Evolutionary conservation across 148 eudicot genomes (phyloP), one percentile per base, ranked within the genome.

Genomic region (Amaranthus palmeri): DNA sequence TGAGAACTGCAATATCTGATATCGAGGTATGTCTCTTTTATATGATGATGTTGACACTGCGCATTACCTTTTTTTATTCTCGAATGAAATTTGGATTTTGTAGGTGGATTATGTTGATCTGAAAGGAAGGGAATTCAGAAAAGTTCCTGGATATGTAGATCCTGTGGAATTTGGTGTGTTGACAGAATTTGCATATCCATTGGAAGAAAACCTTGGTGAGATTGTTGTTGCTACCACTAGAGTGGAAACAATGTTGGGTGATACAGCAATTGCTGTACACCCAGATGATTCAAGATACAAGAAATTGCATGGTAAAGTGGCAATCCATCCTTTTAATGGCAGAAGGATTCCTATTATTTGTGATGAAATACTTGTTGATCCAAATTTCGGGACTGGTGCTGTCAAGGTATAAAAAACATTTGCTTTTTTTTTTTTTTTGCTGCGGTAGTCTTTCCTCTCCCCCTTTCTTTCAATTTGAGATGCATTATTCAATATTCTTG

Each of bases 211-310:
- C 47, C 76, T 84, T 55, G 93, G 87, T 52, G 97, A 95, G 73
- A 84, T 95, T 83, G 88, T 95, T 62, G 99, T 95, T 75, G 99
- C 97, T 60, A 95, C 99, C 61, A 95, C 99, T 50, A 82, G 99
- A 81, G 87, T 95, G 73, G 99, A 91, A 77, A 91, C 98, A 58
- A 95, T 91, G 98, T 87, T 95, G 59, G 98, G 98, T 70, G 98
- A 95, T 87, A 89, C 97, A 51, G 99, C 96, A 42, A 88, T 95
- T 70, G 97, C 99, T 10, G 78, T 95, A 68, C 97, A 95, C 81
- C 96, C 99, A 15, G 85, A 90, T 45, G 99, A 95, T 81, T 61
- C 76, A 53, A 88, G 93, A 76, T 95, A 95, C 88, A 79, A 72
- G 60, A 92, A 89, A 82, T 78, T 95, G 74, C 99, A 84, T 80